Conservation (phyloP, 495 filamentous ascomycete genomes). For the Penicillium ucsense region DNA sequence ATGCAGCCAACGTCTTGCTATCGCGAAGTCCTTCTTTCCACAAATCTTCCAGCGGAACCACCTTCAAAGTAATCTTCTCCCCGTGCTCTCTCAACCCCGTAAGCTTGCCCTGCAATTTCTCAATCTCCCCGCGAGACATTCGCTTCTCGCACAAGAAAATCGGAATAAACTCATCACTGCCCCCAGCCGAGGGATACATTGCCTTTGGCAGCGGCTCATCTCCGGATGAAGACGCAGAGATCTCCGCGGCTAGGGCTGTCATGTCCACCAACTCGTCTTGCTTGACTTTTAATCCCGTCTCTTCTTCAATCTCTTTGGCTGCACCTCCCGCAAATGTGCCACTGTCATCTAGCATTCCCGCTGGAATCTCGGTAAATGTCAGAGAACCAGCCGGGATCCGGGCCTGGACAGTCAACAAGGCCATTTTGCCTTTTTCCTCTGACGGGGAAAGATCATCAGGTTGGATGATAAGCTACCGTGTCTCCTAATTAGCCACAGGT, state of each 20-base stretch:
- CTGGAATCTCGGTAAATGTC: conserved; percentile 69
- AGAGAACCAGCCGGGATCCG: conserved; percentile 71
- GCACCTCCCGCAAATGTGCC: conserved; percentile 69
- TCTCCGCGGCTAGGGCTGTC: conserved; percentile 46
- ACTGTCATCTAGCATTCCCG: conserved; percentile 78
- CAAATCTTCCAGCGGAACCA: conserved; percentile 60
- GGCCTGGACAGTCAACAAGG: conserved; percentile 73
- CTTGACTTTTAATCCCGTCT: conserved; percentile 56
- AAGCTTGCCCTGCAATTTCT: conserved; percentile 62
- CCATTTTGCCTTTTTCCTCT: conserved; percentile 47
- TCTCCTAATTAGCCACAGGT: background rate
- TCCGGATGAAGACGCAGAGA: conserved; percentile 7
- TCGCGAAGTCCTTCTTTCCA: conserved; percentile 72
- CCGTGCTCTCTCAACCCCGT: conserved; percentile 69
- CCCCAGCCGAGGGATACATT: conserved; percentile 70
- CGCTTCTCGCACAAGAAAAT: conserved; percentile 66
- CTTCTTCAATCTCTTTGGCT: conserved; percentile 75
- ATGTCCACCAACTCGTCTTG: conserved; percentile 57
- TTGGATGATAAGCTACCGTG: conserved; percentile 51
- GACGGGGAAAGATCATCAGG: conserved; percentile 49
- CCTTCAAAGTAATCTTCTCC: conserved; percentile 74
- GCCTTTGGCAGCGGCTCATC: conserved; percentile 46
- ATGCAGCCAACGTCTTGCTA: conserved; percentile 68
- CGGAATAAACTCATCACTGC: conserved; percentile 76
- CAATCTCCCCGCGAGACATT: conserved; percentile 52